Conservation (phyloP, 345 rosid genomes). For the Aethionema arabicum region DNA sequence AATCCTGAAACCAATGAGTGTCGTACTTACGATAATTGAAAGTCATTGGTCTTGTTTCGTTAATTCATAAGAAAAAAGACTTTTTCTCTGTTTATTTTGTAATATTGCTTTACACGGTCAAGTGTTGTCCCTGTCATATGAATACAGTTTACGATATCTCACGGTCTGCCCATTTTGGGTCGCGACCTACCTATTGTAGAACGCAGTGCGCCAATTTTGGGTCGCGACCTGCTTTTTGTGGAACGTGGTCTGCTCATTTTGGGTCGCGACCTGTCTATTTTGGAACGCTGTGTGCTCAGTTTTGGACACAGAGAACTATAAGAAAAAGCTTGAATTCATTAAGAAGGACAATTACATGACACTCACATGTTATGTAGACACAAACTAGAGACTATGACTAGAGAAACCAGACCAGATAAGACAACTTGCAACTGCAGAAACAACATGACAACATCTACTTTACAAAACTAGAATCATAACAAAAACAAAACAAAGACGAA, state of each 20-base stretch:
- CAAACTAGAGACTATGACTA: conserved; percentile 17
- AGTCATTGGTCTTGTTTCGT: neutral
- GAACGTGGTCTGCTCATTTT: too few species aligned
- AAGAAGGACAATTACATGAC: conserved; percentile 22
- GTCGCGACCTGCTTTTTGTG: too few species aligned
- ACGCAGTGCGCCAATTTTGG: too few species aligned
- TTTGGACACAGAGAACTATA: neutral
- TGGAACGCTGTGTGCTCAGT: too few species aligned
- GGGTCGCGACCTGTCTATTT: too few species aligned
- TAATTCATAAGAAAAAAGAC: neutral
- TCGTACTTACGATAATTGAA: conserved; percentile 79
- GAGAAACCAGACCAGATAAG: conserved; percentile 10
- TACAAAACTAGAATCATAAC: conserved; percentile 25
- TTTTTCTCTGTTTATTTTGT: conserved; percentile 2
- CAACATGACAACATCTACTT: conserved; percentile 8
- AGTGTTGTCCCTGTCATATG: neutral
- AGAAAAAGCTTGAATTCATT: conserved; percentile 25
- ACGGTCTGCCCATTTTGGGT: too few species aligned
- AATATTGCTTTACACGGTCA: neutral
- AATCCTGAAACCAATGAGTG: conserved; percentile 89
- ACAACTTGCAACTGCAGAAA: neutral
- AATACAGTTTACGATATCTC: neutral
- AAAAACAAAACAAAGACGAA: neutral
- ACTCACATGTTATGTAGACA: conserved; percentile 19
- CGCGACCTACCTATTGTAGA: too few species aligned